Base-by-base conservation (phyloP, 495 filamentous ascomycete species). In the Copromyces sp. region DNA sequence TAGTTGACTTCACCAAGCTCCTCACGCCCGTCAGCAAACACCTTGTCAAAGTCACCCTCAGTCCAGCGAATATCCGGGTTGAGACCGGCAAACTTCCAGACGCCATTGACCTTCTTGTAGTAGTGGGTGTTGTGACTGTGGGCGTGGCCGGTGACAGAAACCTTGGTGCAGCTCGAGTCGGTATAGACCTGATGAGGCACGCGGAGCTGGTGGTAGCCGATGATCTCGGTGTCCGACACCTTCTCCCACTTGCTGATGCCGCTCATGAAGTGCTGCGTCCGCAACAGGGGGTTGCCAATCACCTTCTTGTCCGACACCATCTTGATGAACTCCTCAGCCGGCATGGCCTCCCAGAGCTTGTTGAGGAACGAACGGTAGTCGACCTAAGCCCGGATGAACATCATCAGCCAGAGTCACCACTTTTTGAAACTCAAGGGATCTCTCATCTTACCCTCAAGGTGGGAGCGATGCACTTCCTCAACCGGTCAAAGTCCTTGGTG, bases 31-130 rank as follows among this genome's bases (percentile, higher is more conserved):
- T 76, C 75, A 2, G 78, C 82, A 71, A 85, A 85, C 9, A 86
- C 80, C 74, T 83, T 79, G 68, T 86, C 82, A 75, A 92, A 92
- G 61, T 92, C 89, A 77, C 89, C 87, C 84, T 95, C 92, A 74
- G 81, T 83, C 90, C 90, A 94, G 53, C 89, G 81, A 72, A 94
- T 91, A 68, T 88, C 83, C 2, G 92, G 92, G 77, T 85, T 83
- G 69, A 95, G 81, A 2, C 92, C 92, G 2, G 91, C 91, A 80
- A 94, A 93, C 82, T 94, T 95, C 92, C 92, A 94, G 72, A 89
- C 87, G 6, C 91, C 91, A 75, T 93, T 82, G 29, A 93, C 82
- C 86, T 92, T 93, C 71, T 83, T 85, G 80, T 94, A 94, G 79
- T 87, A 91, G 78, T 92, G 89, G 75, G 86, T 86, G 79, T 91